Evolutionary conservation across 805 yeast species (phyloP).

Genomic region (Sporopachydermia lactativora): DNA sequence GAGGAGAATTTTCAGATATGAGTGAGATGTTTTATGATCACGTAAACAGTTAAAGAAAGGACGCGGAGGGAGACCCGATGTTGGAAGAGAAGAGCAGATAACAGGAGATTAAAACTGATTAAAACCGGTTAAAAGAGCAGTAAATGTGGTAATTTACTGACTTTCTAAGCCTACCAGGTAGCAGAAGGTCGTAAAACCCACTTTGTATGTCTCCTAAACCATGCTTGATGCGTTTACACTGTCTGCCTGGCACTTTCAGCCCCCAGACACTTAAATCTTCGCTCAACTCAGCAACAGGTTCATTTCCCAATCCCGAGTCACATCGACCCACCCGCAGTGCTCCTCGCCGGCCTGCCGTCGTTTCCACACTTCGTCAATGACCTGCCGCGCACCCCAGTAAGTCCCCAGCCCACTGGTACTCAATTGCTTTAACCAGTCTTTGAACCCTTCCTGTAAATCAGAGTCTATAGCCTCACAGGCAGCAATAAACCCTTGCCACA

Average conservation of each 20-base stretch:
- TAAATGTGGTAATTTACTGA: neutral
- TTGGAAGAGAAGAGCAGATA: neutral
- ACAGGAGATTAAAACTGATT: neutral
- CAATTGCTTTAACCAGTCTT: constrained; percentile 40
- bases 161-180: neutral
- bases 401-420: constrained; percentile 54
- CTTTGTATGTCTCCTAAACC: neutral
- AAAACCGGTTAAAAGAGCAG: neutral
- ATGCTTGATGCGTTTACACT: neutral
- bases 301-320: constrained; percentile 74
- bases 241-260: neutral
- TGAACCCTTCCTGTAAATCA: constrained; percentile 48
- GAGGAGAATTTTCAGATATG: neutral
- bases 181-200: neutral
- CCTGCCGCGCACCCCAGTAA: constrained; percentile 76
- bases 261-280: constrained; percentile 1
- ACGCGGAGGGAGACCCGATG: neutral
- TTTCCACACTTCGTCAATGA: constrained; percentile 78
- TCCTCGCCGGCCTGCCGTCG: constrained; percentile 45
- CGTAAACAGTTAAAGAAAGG: neutral
- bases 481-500: constrained; percentile 85
- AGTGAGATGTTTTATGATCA: neutral
- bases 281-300: constrained; percentile 52
- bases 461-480: constrained; percentile 62
- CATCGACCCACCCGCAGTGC: constrained; percentile 64